Percentiles rank a stretch among this genome's conserved stretches.
Evolutionary conservation across 176 grass and related monocot species (phyloP).

Genomic region (Secale cereale): DNA sequence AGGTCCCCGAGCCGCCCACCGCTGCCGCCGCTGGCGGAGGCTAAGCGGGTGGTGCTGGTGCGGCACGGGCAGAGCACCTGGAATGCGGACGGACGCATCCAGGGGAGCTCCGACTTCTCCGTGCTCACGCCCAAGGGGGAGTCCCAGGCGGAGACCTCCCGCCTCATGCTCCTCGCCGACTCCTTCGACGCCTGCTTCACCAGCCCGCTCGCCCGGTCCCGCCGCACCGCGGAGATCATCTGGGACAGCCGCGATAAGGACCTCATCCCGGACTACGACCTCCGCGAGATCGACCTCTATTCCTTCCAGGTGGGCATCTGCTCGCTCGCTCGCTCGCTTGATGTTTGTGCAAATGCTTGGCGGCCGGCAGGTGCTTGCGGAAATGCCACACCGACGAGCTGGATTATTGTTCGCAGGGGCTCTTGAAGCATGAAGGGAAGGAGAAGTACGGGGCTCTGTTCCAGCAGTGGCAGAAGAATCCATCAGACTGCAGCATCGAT

Average conservation of each 20-base stretch:
- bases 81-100: conserved; percentile 94
- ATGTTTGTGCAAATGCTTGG: conserved; percentile 5
- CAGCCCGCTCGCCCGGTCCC: conserved; percentile 78
- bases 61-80: conserved; percentile 98
- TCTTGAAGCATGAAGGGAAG: conserved; percentile 88
- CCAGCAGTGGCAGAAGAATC: conserved; percentile 77
- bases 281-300: conserved; percentile 95
- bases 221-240: conserved; percentile 89
- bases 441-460: conserved; percentile 55
- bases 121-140: conserved; percentile 89
- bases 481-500: conserved; percentile 69
- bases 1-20: neutral
- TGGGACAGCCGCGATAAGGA: conserved; percentile 50
- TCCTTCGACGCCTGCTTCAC: conserved; percentile 92
- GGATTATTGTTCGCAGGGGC: conserved; percentile 39
- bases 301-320: conserved; percentile 64
- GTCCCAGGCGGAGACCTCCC: conserved; percentile 86
- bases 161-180: conserved; percentile 76
- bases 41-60: conserved; percentile 91
- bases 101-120: conserved; percentile 84
- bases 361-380: neutral
- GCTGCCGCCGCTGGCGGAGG: conserved; percentile 43
- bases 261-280: conserved; percentile 64
- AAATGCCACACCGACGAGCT: neutral
- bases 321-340: neutral